Evolutionary conservation across 2,329 filamentous ascomycete species (phyloP), one percentile per base, ranked within the genome.

Genomic region (Neoscytalidium dimidiatum): DNA sequence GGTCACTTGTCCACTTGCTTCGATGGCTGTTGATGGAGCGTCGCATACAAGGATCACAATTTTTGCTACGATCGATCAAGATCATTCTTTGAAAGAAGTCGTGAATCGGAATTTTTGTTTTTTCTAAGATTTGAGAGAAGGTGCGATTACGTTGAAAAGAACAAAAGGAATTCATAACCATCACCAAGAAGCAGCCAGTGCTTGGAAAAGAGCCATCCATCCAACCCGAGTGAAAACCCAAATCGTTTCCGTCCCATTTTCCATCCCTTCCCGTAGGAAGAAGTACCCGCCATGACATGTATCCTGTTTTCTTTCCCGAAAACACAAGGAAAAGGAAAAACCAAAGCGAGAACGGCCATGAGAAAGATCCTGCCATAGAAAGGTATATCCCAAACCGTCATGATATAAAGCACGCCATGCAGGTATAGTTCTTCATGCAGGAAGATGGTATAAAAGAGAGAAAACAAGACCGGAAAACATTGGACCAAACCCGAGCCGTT

Each of bases 171-270:
- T 19, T 60, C 56, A 60, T 60, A 33, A 17, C 56, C 56, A 60
- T 60, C 56, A 44, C 46, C 56, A 21, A 58, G 38, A 60, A 60
- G 56, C 41, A 60, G 56, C 56, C 56, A 60, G 56, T 60, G 56
- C 56, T 60, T 60, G 56, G 56, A 60, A 60, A 58, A 46, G n/a
- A 60, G 56, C 56, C 56, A 60, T 46, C 53, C 53, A 23, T 41
- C 14, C 28, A 43, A 57, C 53, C 56, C 56, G 56, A 60, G 56
- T 31, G 33, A 60, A 44, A 21, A 60, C 26, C 56, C 56, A 46
- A 33, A 19, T 44, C 31, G 56, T 46, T 60, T 60, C 56, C 56
- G 56, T 44, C 56, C 56, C 56, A 46, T 60, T 33, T n/a, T 26
- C 35, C 38, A 8, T 58, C 53, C 53, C 53, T 44, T 58, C 41